Evolutionary conservation across 352 stramenopile species (phyloP), one percentile per base, ranked within the genome.

Genomic region (Globisporangium rhizosaccharum): DNA sequence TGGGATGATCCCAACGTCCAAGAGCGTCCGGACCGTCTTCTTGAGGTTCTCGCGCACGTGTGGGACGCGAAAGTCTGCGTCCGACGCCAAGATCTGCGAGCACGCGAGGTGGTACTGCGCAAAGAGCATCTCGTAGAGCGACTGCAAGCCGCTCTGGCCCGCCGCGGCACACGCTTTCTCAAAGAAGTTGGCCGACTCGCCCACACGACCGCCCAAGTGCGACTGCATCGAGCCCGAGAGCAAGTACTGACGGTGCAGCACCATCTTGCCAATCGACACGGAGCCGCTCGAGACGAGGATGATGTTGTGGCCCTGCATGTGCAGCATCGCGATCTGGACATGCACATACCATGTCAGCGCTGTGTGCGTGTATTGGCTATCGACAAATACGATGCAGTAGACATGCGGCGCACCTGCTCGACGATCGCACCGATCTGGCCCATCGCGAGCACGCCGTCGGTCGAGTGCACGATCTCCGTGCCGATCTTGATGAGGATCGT

Each of bases 401-500:
- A 15, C 2, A 7, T 8, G 20, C 20, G 11, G 15, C 14, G 12
- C 51, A 72, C 67, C 67, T 83, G 82, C 74, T 94, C 85, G 39
- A 94, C 75, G 66, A 94, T 90, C 51, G 77, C 79, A 30, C 84
- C 84, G 61, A 92, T 94, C 61, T 92, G 82, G n/a, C 84, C 84
- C 72, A 94, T 88, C 51, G 84, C 76, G 50, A 94, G 62, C 23
- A 92, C 62, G 3, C 84, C 84, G 47, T 92, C 78, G 23, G 75
- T 65, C 49, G 82, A 92, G 70, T 90, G 80, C 56, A 94, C 82
- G 59, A 92, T 90, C 68, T 94, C 84, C 30, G 82, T 92, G 65
- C 84, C 84, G 63, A 94, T 88, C 61, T 94, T 94, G 59, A 94
- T 74, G 41, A 94, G 72, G 63, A 94, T 87, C 25, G 80, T 90